Evolutionary conservation across 2,329 filamentous ascomycete genomes (phyloP).

Genomic region (Diaporthe eres): DNA sequence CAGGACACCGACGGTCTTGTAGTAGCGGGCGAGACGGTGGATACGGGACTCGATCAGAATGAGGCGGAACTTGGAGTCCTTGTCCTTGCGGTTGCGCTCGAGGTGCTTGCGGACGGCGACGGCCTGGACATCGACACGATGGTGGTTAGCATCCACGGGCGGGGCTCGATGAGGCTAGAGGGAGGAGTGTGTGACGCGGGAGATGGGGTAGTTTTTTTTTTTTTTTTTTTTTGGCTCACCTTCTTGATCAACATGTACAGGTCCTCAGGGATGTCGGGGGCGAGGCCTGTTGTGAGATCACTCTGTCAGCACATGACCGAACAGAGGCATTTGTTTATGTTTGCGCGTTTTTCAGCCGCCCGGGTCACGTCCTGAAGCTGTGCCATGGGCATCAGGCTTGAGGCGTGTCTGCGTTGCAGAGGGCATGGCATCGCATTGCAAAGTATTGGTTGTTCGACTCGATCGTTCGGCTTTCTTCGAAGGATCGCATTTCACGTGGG

Average conservation of each 20-base stretch:
- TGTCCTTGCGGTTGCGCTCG: constrained; percentile 99
- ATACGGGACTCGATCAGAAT: constrained; percentile 99
- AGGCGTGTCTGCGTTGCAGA: constrained; percentile 44
- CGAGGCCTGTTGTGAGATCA: constrained; percentile 90
- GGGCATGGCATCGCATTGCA: constrained; percentile 26
- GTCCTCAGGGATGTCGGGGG: constrained; percentile 98
- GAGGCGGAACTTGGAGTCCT: constrained; percentile 99
- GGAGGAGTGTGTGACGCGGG: background rate
- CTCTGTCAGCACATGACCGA: constrained; percentile 94
- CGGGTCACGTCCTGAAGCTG: constrained; percentile 37
- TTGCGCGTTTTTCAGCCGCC: constrained; percentile 30
- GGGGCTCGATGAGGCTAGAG: background rate
- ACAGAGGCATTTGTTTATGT: constrained; percentile 77
- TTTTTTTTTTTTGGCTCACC: no score
- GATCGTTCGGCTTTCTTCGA: background rate
- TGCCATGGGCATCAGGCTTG: constrained; percentile 45
- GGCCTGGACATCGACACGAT: constrained; percentile 68
- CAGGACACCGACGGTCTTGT: constrained; percentile 92
- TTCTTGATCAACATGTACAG: constrained; percentile 99
- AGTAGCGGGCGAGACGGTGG: constrained; percentile 98
- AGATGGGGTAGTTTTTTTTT: background rate
- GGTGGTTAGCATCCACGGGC: constrained; percentile 34
- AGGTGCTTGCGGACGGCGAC: constrained; percentile 99
- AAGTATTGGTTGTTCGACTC: background rate
- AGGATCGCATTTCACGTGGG: background rate